These are phyloP conservation scores for Calonectria pseudoturangicola DNA, from an alignment of 2,329 filamentous ascomycete species.

Conservation along the genomic window DNA sequence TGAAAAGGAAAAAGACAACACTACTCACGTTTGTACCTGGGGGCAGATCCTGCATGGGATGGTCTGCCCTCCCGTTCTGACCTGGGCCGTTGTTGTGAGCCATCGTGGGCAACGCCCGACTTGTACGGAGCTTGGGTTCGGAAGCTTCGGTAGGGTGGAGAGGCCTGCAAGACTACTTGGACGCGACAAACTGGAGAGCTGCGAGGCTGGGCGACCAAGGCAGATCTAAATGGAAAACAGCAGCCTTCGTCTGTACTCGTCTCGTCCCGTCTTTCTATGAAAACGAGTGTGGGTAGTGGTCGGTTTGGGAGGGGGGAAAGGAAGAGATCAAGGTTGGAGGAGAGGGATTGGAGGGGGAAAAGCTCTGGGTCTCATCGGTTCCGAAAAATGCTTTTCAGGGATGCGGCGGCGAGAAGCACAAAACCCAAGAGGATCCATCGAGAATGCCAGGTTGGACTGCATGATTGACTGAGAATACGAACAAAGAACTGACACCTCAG, in stretches of 20 bases:
- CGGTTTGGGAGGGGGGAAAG: background rate
- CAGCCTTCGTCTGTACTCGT: constrained; percentile 18
- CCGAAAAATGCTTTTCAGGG: constrained; percentile 22
- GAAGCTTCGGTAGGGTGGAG: constrained; percentile 23
- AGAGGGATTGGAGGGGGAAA: constrained; percentile 12
- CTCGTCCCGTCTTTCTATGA: constrained; percentile 6
- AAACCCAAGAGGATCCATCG: constrained; percentile 28
- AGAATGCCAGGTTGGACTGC: constrained; percentile 37
- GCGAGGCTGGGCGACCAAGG: background rate
- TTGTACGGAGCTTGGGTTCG: constrained; percentile 15
- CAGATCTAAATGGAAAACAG: background rate
- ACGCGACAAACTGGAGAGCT: background rate
- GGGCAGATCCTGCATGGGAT: constrained; percentile 50
- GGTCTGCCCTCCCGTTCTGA: constrained; percentile 13
- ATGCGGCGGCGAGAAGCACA: constrained; percentile 7
- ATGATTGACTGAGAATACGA: constrained; percentile 38
- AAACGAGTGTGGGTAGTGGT: constrained; percentile 25
- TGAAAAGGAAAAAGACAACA: background rate
- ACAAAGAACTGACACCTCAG: constrained; percentile 35
- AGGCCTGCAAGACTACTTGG: background rate
- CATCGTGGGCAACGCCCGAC: constrained; percentile 23
- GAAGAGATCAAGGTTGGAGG: constrained; percentile 6
- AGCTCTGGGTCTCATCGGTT: background rate
- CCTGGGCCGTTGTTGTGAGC: constrained; percentile 28
- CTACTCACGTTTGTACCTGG: constrained; percentile 49